Evolutionary conservation across 208 protist genomes (phyloP), one percentile per base, ranked within the genome.

Genomic region (Trypanosoma caninum): DNA sequence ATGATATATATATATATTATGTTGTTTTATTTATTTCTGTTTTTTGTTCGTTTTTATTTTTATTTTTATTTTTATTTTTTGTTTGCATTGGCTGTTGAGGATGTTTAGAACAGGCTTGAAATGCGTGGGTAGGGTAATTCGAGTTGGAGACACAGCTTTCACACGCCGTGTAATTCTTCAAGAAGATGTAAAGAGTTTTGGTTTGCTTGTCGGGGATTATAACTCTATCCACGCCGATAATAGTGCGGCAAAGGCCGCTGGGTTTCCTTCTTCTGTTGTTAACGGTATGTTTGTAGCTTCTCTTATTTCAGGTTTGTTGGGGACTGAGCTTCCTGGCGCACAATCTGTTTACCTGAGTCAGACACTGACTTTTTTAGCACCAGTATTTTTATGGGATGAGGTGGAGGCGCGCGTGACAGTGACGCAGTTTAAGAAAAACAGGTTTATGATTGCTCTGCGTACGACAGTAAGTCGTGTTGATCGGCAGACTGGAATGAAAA

Each of bases 301-400:
- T 22, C 78, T 95, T 18, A 91, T 97, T 60, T 95, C 89, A 33
- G 84, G 82, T 18, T 33, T 97, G 3, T 82, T 95, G 70, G 91
- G 85, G 9, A 83, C 76, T 1, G 71, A 90, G 44, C 42, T 97
- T 14, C 91, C 89, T 9, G 91, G 91, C 0, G 79, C 84, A 11
- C 78, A 89, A 33, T 90, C 88, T 6, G 74, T 97, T 23, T 97
- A 95, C 51, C 45, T 97, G 16, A 90, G 77, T n/a, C 91, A 97
- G 59, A 82, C 69, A 28, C 67, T 95, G 20, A 63, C 61, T 18
- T 97, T 95, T 53, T 44, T 72, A 0, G 74, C 74, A 8, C 91
- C 91, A 11, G 61, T 94, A 9, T 87, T 94, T 62, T 80, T 88
- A 0, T 84, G 83, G 6, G 86, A 97, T 38, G 78, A 89, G 37